Evolutionary conservation across 352 stramenopile species (phyloP).

Genomic region (Nothophytophthora sp.): DNA sequence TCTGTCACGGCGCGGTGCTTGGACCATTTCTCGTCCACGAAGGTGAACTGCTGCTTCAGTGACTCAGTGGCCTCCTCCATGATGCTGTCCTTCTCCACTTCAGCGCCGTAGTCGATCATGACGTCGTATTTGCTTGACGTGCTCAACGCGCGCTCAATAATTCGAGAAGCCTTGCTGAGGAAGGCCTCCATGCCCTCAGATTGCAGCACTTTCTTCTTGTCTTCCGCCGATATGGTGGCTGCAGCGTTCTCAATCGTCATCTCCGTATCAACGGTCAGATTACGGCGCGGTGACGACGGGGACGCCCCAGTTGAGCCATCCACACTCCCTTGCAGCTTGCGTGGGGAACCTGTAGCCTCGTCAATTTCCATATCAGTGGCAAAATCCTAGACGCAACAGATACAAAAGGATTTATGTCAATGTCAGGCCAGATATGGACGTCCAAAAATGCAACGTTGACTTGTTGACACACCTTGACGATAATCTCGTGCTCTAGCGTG

Average conservation of each 20-base stretch:
- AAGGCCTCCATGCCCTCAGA: conserved; percentile 81
- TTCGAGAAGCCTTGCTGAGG: conserved; percentile 67
- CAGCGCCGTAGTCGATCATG: conserved; percentile 84
- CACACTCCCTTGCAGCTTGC: conserved; percentile 31
- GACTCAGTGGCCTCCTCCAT: conserved; percentile 61
- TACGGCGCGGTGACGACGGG: conserved; percentile 45
- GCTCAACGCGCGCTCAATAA: conserved; percentile 80
- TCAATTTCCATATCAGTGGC: conserved; percentile 50
- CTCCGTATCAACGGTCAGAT: conserved; percentile 53
- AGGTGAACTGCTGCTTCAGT: conserved; percentile 73
- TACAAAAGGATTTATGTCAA: not conserved
- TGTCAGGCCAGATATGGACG: too few species aligned
- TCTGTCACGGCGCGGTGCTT: conserved; percentile 81
- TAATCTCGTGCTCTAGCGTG: conserved; percentile 77
- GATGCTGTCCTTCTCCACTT: conserved; percentile 59
- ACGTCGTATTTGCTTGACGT: conserved; percentile 81
- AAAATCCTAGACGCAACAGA: conserved; percentile 12
- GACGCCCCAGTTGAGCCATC: conserved; percentile 18
- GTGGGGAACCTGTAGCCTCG: conserved; percentile 16
- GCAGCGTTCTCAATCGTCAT: conserved; percentile 29
- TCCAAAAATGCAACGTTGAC: not conserved
- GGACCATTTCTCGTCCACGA: conserved; percentile 82
- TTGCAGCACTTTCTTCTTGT: conserved; percentile 69
- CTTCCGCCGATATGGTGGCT: conserved; percentile 41
- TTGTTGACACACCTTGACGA: conserved; percentile 40